Conservation (phyloP, 2,329 filamentous ascomycete species). For the Exserohilum rostratum region DNA sequence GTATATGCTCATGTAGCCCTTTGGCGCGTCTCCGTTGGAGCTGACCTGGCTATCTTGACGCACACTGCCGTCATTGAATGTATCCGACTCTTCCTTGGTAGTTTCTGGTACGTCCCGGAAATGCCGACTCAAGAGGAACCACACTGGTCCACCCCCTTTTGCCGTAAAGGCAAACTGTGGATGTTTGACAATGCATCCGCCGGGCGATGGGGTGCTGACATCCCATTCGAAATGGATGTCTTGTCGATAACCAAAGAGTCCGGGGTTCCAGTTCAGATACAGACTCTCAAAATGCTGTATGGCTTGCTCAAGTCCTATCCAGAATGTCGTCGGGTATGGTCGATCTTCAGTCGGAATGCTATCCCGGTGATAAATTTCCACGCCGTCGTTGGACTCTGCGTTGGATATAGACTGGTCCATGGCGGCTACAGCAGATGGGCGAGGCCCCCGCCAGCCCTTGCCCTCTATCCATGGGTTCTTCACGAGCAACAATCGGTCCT, state of each 20-base stretch:
- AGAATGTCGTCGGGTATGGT: constrained; percentile 76
- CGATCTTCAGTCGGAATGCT: constrained; percentile 41
- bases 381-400: constrained; percentile 18
- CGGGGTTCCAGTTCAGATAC: constrained; percentile 96
- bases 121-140: constrained; percentile 86
- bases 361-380: constrained; percentile 31
- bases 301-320: constrained; percentile 88
- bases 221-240: constrained; percentile 92
- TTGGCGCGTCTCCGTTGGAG: constrained; percentile 46
- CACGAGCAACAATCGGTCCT: constrained; percentile 73
- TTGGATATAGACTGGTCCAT: constrained; percentile 26
- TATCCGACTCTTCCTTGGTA: constrained; percentile 37
- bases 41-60: constrained; percentile 28
- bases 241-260: constrained; percentile 78
- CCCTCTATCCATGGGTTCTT: constrained; percentile 97
- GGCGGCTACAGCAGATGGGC: constrained; percentile 26
- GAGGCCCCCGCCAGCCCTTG: constrained; percentile 69
- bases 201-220: constrained; percentile 62
- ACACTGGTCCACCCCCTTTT: constrained; percentile 67
- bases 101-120: constrained; percentile 66
- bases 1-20: constrained; percentile 85
- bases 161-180: constrained; percentile 65
- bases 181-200: constrained; percentile 73
- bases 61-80: constrained; percentile 40
- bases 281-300: constrained; percentile 93